A percentile compares a stretch with the other conserved stretches of the same genome.
These are phyloP conservation scores for Globisporangium paroecandrum DNA, from an alignment of 352 stramenopile species.

Conservation along the genomic window DNA sequence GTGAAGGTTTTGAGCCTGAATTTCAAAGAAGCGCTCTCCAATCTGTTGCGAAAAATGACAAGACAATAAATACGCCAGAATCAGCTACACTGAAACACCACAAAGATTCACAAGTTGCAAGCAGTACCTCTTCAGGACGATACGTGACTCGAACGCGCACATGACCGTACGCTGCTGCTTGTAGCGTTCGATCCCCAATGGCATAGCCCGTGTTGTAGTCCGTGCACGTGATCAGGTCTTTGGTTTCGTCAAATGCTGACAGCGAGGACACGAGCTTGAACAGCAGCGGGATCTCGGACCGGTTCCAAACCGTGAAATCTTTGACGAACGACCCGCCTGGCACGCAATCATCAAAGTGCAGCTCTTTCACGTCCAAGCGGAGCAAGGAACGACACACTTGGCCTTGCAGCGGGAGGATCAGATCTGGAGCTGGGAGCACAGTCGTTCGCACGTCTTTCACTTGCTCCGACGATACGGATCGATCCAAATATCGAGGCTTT, in stretches of 20 bases:
- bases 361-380: conserved; percentile 81
- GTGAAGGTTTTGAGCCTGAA: conserved; percentile 84
- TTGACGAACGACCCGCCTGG: conserved; percentile 86
- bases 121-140: conserved; percentile 63
- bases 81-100: neutral
- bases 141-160: conserved; percentile 86
- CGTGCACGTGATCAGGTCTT: conserved; percentile 71
- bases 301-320: conserved; percentile 89
- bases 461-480: conserved; percentile 12
- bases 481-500: conserved; percentile 30
- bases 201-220: conserved; percentile 86
- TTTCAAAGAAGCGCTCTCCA: conserved; percentile 83
- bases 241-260: conserved; percentile 59
- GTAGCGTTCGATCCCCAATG: conserved; percentile 77
- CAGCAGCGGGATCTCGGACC: conserved; percentile 83
- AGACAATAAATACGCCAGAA: neutral
- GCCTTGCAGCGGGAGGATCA: conserved; percentile 74
- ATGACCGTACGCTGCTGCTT: conserved; percentile 80
- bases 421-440: conserved; percentile 42
- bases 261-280: conserved; percentile 83
- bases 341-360: conserved; percentile 88
- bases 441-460: conserved; percentile 15
- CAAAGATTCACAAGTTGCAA: neutral
- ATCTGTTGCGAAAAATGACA: conserved; percentile 37
- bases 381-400: conserved; percentile 83